These are phyloP conservation scores for Microascus cirrosus DNA, from an alignment of 2,329 filamentous ascomycete species.

Conservation along the genomic window DNA sequence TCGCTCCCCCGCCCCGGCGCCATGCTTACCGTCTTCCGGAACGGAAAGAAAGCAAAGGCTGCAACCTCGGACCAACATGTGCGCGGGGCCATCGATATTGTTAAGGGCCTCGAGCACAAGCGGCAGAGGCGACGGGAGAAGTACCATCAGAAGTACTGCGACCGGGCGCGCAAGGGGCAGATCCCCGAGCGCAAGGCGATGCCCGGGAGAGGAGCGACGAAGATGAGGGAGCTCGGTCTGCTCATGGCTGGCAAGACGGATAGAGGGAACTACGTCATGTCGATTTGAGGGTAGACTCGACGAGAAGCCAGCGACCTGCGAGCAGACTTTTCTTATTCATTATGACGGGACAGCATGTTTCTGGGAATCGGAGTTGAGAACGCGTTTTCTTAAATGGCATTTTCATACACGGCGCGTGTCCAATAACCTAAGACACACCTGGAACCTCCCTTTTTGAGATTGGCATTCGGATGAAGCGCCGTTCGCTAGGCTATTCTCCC, in stretches of 20 bases:
- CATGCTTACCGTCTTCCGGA: conserved; percentile 44
- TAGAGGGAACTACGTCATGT: conserved; percentile 67
- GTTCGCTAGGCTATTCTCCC: background rate
- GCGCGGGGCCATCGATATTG: conserved; percentile 92
- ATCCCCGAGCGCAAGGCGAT: conserved; percentile 53
- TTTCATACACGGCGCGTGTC: too few species aligned
- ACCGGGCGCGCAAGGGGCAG: conserved; percentile 63
- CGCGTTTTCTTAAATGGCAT: too few species aligned
- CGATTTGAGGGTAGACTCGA: conserved; percentile 34
- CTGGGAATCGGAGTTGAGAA: background rate
- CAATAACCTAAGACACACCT: too few species aligned
- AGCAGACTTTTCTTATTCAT: too few species aligned
- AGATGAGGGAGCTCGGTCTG: conserved; percentile 74
- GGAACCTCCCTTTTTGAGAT: too few species aligned
- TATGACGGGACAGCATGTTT: too few species aligned
- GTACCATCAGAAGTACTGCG: conserved; percentile 79
- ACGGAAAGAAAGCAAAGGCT: conserved; percentile 24
- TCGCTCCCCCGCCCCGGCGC: conserved; percentile 68
- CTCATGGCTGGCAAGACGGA: conserved; percentile 74
- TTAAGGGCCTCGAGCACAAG: conserved; percentile 92
- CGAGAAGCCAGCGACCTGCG: background rate
- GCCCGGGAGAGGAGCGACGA: conserved; percentile 79
- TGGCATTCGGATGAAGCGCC: background rate
- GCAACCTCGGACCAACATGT: conserved; percentile 48
- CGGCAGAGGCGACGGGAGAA: conserved; percentile 88